These are phyloP conservation scores for Fragaria vesca DNA, from an alignment of 306 rosid genomes.

Conservation along the genomic window DNA sequence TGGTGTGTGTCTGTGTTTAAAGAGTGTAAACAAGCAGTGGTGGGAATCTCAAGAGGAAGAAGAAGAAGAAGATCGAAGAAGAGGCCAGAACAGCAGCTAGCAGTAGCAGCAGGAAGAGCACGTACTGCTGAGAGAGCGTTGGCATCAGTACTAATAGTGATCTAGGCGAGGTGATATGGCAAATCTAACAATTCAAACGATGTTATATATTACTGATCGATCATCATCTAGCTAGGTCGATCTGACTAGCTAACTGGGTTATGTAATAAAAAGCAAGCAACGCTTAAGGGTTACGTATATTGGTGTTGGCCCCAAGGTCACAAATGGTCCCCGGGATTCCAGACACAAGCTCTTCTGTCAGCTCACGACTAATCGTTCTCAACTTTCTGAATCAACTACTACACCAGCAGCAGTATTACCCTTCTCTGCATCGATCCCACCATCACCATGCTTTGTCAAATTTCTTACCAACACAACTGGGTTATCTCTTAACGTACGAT, in stretches of 20 bases:
- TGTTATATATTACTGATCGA: neutral
- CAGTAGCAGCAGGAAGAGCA: neutral
- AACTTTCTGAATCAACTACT: constrained; percentile 29
- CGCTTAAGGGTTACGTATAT: neutral
- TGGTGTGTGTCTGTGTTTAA: constrained; percentile 11
- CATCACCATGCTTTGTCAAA: neutral
- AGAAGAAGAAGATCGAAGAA: neutral
- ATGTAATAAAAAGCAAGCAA: neutral
- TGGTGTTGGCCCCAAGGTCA: constrained; percentile 23
- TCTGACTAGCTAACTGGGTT: neutral
- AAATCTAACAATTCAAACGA: neutral
- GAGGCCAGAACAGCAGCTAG: neutral
- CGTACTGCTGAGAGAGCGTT: neutral
- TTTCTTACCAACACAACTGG: neutral
- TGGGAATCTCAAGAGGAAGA: constrained; percentile 34
- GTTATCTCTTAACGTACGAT: neutral
- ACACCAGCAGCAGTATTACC: neutral
- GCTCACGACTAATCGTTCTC: constrained; percentile 42
- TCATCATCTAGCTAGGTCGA: neutral
- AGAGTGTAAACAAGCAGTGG: constrained; percentile 32
- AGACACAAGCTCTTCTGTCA: constrained; percentile 31
- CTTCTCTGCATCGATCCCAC: neutral
- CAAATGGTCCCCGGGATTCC: constrained; percentile 55
- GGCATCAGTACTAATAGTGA: neutral
- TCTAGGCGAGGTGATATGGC: neutral